Conservation (phyloP, 2,329 filamentous ascomycete species). For the Sarocladiaceae sp. region DNA sequence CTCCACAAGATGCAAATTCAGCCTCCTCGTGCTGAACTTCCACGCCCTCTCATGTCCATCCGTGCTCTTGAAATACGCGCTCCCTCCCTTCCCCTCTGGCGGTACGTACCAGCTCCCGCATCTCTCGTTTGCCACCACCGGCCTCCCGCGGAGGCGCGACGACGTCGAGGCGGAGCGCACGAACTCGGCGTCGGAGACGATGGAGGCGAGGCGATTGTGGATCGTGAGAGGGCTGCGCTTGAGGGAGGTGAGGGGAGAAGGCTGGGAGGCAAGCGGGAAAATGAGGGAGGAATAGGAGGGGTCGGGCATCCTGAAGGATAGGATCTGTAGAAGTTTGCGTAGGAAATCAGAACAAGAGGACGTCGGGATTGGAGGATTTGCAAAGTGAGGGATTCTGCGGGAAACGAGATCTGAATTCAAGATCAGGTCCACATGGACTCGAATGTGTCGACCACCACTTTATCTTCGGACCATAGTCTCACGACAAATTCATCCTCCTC, state of each 20-base stretch:
- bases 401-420: no score
- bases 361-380: neutral
- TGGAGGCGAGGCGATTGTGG: constrained; percentile 74
- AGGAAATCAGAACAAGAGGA: no score
- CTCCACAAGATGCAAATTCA: constrained; percentile 77
- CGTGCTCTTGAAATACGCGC: constrained; percentile 95
- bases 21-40: constrained; percentile 76
- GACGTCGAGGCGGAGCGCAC: constrained; percentile 54
- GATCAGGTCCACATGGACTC: no score
- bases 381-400: neutral
- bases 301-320: constrained; percentile 10
- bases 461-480: no score
- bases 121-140: constrained; percentile 85
- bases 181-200: constrained; percentile 70
- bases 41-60: constrained; percentile 90
- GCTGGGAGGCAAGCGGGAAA: constrained; percentile 44
- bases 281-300: constrained; percentile 35
- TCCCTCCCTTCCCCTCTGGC: constrained; percentile 57
- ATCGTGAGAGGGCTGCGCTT: constrained; percentile 72
- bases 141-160: constrained; percentile 48
- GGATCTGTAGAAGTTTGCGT: neutral
- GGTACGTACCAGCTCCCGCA: constrained; percentile 94
- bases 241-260: constrained; percentile 65
- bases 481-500: no score
- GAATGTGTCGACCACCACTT: no score